Evolutionary conservation across 1,284 basidiomycete species (phyloP), one percentile per base, ranked within the genome.

Genomic region (Ceratobasidium sp.): DNA sequence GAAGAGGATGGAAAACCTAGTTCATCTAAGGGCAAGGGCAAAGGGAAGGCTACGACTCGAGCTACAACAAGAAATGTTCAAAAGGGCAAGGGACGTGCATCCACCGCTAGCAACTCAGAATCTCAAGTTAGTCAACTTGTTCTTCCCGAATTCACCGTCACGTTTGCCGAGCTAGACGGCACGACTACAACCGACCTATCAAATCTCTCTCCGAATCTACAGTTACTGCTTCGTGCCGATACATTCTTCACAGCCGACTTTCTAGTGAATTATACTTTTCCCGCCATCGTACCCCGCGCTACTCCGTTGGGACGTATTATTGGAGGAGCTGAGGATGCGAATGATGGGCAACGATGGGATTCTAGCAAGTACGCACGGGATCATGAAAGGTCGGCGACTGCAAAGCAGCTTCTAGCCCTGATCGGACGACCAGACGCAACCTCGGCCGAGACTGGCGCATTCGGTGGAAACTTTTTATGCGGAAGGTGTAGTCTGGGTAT

Each of bases 221-320:
- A 71, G 39, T 39, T 71, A 5, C 53, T 71, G 7, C 69, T 71
- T 39, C 69, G 69, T 58, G 69, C 69, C 15, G 69, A 71, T 58
- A 58, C 53, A 13, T 9, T 69, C 23, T 69, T 69, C 67, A 53
- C n/a, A 5, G 49, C 26, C 58, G 23, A 60, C 23, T 7, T 6
- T 33, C 33, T 33, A 13, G 28, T 60, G 12, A 4, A 51, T 10
- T 49, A 69, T 33, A 33, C 67, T 23, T 69, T 53, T 33, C 67
- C 49, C 23, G 26, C n/a, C 15, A 69, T 69, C 26, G 28, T 69
- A 28, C 49, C 66, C 44, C 66, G 44, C 23, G 10, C 23, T 26
- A 10, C 26, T 20, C 15, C 20, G 20, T 56, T 23, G 55, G 55
- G 55, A 26, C 20, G 7, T 33, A 51, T 51, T 39, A 60, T 60